Base-by-base conservation (phyloP, 2,329 filamentous ascomycete species). In the Helotiales sp. region DNA sequence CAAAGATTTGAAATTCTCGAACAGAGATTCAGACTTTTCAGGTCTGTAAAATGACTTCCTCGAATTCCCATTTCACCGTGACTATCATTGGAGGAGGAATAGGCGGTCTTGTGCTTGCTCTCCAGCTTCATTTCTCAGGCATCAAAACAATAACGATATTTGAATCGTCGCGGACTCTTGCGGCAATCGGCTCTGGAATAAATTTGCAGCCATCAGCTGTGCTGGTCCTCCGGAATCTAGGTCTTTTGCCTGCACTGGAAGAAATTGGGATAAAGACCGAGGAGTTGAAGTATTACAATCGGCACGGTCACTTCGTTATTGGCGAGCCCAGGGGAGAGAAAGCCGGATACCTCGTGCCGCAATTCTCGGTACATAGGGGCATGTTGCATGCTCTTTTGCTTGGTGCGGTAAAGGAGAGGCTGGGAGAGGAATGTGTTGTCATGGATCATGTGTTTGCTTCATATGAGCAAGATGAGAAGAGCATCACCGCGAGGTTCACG, bases 131-230 rank as follows among this genome's bases (percentile, higher is more conserved):
- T 62, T 75, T 75, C 28, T 70, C 71, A 22, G 75, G 75, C 34
- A 78, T 80, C 68, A 80, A 73, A n/a, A 76, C 82, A 71, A 79
- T 83, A 58, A 72, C 79, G 49, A 75, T 83, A 26, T 83, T 80
- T 70, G 81, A 83, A 68, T 78, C 81, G 2, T 78, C 79, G 7
- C 76, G 76, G 1, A 74, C 76, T n/a, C 75, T 83, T 8, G 79
- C 80, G 6, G 45, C 60, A 17, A 75, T 83, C 6, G 81, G 81
- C 6, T 80, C 82, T 0, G 81, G 81, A 3, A 83, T 83, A 72
- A 83, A 83, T 61, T 78, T 83, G 1, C 81, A 83, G 64, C 81
- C 81, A 0, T 81, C 80, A 3, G 81, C 82, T 1, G 80, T 82
- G 0, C 72, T 83, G 7, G 80, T 83, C 26, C 73, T 83, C 26